Base-by-base conservation (phyloP, 2,329 filamentous ascomycete genomes). In the Didymella segeticola region DNA sequence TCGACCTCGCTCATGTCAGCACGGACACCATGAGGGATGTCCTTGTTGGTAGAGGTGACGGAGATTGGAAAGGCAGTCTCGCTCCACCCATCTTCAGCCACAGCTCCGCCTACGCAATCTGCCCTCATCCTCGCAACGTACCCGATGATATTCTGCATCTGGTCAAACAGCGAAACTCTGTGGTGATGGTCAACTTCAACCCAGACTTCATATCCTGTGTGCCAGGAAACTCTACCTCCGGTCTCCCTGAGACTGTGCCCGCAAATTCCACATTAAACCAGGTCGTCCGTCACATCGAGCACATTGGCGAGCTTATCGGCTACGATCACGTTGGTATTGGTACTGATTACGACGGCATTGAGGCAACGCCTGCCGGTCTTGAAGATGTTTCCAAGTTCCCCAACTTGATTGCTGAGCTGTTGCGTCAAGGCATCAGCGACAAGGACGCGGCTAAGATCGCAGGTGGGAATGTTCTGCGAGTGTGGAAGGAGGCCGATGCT, bases 161-260 rank as follows among this genome's bases (percentile, higher is more conserved):
- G 1, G 89, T 97, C 30, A 90, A 90, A 72, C 73, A 84, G 65
- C 85, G 83, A 2, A 84, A 88, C 57, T 89, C 89, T 3, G 67
- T 98, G 9, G 90, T 97, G 47, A 96, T 97, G 91, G 86, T 97
- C 58, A 97, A 96, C 72, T 96, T 96, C 68, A 80, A 84, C 14
- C 90, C 91, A 0, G 86, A 87, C 15, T 97, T 96, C 72, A 85
- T 96, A 57, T 90, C 88, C 23, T 96, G 93, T 72, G 79, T 82
- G 1, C 81, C 84, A 9, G 78, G 82, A 1, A 80, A 83, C 26
- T 79, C 82, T 3, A 77, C 81, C 14, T 83, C 84, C 34, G 89
- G 88, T 0, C 69, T 96, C 5, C 90, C 91, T 0, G 82, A 87
- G 12, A 83, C 83, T 52, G 86, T 88, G 45, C 83, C 86, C 0